Conservation (phyloP, 495 filamentous ascomycete species). For the Lasiosphaeria ovina region DNA sequence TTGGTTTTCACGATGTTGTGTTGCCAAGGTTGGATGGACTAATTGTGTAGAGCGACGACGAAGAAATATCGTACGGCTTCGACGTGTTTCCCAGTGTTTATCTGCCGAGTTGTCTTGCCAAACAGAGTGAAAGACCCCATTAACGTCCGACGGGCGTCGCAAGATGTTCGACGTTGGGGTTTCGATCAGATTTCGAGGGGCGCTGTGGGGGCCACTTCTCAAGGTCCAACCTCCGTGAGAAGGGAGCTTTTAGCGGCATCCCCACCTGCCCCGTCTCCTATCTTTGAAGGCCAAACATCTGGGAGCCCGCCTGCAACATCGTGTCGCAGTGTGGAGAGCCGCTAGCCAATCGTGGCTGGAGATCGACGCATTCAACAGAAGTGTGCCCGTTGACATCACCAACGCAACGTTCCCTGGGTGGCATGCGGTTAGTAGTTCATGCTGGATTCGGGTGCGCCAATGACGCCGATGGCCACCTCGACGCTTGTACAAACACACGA, state of each 20-base stretch:
- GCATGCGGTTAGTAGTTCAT: constrained; percentile 3
- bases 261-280: background rate
- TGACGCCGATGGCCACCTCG: background rate
- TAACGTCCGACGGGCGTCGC: too few species aligned
- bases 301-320: background rate
- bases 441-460: background rate
- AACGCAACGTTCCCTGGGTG: background rate
- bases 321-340: constrained; percentile 13
- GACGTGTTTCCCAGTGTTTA: too few species aligned
- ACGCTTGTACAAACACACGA: background rate
- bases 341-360: constrained; percentile 19
- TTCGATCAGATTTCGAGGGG: too few species aligned
- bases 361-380: constrained; percentile 4
- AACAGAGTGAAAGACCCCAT: too few species aligned
- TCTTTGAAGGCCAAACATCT: background rate
- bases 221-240: too few species aligned
- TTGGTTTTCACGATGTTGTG: background rate
- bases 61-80: too few species aligned
- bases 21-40: too few species aligned
- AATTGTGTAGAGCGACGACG: too few species aligned
- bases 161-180: too few species aligned
- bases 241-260: too few species aligned
- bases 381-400: constrained; percentile 26
- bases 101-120: too few species aligned
- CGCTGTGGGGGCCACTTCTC: too few species aligned